Conservation (phyloP, 257 asterid species). For the Jacaranda copaia region DNA sequence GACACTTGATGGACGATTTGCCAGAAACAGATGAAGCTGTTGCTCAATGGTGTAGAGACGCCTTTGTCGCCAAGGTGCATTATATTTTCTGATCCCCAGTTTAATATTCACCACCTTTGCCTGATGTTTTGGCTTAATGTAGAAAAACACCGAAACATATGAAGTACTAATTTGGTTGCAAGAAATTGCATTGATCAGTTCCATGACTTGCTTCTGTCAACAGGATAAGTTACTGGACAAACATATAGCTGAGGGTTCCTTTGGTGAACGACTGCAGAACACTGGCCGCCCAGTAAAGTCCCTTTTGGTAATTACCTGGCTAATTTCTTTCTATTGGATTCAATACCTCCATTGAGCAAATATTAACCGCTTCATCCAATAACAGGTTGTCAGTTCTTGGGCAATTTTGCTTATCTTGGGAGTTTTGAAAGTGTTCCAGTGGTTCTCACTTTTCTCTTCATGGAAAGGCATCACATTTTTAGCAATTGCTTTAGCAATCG, state of each 20-base stretch:
- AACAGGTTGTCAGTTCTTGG: slow-evolving; percentile 88
- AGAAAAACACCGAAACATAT: neutral
- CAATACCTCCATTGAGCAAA: neutral
- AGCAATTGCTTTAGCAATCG: slow-evolving; percentile 54
- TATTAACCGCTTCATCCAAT: slow-evolving; percentile 31
- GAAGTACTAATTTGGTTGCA: neutral
- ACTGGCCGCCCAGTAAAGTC: slow-evolving; percentile 81
- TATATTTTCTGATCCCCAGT: slow-evolving; percentile 11
- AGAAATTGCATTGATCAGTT: slow-evolving; percentile 7
- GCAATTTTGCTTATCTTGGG: slow-evolving; percentile 62
- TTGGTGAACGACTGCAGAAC: slow-evolving; percentile 69
- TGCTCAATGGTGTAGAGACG: slow-evolving; percentile 94
- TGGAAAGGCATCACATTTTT: slow-evolving; percentile 80
- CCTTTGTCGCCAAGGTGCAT: slow-evolving; percentile 77
- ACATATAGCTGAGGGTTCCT: slow-evolving; percentile 68
- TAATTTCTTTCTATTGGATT: slow-evolving; percentile 17
- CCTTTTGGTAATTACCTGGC: slow-evolving; percentile 60
- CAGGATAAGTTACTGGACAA: slow-evolving; percentile 89
- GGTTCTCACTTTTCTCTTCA: slow-evolving; percentile 76
- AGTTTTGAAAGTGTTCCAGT: slow-evolving; percentile 60
- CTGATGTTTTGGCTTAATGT: neutral
- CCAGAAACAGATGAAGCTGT: slow-evolving; percentile 83
- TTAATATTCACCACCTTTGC: neutral
- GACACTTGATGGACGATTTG: slow-evolving; percentile 81
- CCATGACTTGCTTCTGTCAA: slow-evolving; percentile 27